Percentiles rank a stretch among this genome's conserved stretches.
Conservation (phyloP, 2,329 filamentous ascomycete genomes). For the Pseudomassariella vexata region DNA sequence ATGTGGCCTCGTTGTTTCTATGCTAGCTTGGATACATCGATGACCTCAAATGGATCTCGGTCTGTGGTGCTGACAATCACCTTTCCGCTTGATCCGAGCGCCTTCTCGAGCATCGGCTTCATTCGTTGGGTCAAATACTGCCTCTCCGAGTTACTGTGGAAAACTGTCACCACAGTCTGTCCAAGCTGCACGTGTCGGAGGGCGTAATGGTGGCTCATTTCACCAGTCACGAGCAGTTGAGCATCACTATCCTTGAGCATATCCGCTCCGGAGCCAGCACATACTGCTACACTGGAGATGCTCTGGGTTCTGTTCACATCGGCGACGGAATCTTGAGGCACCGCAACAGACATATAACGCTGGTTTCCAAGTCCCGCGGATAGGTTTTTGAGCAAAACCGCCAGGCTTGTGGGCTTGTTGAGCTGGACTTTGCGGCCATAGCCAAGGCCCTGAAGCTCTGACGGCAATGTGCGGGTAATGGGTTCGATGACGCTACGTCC, state of each 20-base stretch:
- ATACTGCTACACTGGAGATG: conserved; percentile 71
- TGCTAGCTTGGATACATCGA: conserved; percentile 40
- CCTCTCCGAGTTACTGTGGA: conserved; percentile 91
- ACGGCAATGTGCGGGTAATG: conserved; percentile 32
- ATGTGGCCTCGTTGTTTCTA: too few relatives aligned
- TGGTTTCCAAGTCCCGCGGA: conserved; percentile 65
- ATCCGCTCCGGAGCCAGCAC: conserved; percentile 79
- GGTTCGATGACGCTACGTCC: conserved; percentile 39
- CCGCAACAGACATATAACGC: conserved; percentile 42
- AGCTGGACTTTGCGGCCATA: conserved; percentile 48
- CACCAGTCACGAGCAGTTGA: conserved; percentile 83
- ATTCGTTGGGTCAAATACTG: conserved; percentile 72
- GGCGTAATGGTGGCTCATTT: conserved; percentile 90
- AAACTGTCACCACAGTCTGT: conserved; percentile 74
- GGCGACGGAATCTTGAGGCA: conserved; percentile 32
- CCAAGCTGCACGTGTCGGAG: conserved; percentile 80
- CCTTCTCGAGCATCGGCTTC: conserved; percentile 55
- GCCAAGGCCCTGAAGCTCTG: conserved; percentile 40
- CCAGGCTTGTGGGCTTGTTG: conserved; percentile 28
- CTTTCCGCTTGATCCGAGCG: conserved; percentile 46
- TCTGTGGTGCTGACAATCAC: conserved; percentile 76
- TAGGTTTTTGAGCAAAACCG: conserved; percentile 44
- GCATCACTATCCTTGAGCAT: conserved; percentile 66
- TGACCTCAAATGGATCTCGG: conserved; percentile 81
- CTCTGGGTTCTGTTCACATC: conserved; percentile 6